Evolutionary conservation across 768 basidiomycete genomes (phyloP).

Genomic region (Rhodotorula babjevae): DNA sequence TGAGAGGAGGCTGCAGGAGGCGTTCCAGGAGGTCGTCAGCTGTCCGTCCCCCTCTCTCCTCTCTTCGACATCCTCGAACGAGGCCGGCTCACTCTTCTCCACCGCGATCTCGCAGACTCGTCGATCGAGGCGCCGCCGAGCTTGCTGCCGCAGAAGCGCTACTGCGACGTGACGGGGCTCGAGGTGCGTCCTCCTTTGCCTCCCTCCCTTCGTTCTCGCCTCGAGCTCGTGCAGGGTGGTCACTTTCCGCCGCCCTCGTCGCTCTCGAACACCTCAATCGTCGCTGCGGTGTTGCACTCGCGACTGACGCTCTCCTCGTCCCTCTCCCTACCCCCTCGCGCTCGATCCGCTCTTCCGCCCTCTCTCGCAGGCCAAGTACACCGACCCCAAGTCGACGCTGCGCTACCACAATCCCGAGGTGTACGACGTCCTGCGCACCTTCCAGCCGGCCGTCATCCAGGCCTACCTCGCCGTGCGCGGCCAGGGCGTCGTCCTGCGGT

Average conservation of each 20-base stretch:
- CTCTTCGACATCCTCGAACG: no score
- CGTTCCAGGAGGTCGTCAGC: slow-evolving; percentile 1
- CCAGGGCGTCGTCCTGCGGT: slow-evolving; percentile 26
- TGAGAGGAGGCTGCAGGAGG: slow-evolving; percentile 1
- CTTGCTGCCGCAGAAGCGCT: not conserved
- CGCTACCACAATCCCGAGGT: slow-evolving; percentile 49
- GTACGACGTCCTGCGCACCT: slow-evolving; percentile 47
- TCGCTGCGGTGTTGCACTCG: no score
- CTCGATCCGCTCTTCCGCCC: slow-evolving; percentile 27
- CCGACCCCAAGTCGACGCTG: slow-evolving; percentile 48
- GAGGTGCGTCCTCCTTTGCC: not conserved
- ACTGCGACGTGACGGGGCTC: not conserved
- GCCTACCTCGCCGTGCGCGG: slow-evolving; percentile 29
- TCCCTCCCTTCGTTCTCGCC: not conserved
- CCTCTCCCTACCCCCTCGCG: slow-evolving; percentile 44
- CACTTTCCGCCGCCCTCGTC: no score
- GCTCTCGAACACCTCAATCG: no score
- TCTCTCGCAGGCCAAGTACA: slow-evolving; percentile 42
- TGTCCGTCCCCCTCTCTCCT: not conserved
- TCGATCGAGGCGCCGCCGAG: not conserved
- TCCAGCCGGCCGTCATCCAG: slow-evolving; percentile 42
- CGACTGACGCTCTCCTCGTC: not conserved
- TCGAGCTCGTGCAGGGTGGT: no score
- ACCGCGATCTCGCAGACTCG: not conserved
- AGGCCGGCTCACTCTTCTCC: no score